Evolutionary conservation across 352 stramenopile genomes (phyloP), one percentile per base, ranked within the genome.

Genomic region (Phytophthora lateralis): DNA sequence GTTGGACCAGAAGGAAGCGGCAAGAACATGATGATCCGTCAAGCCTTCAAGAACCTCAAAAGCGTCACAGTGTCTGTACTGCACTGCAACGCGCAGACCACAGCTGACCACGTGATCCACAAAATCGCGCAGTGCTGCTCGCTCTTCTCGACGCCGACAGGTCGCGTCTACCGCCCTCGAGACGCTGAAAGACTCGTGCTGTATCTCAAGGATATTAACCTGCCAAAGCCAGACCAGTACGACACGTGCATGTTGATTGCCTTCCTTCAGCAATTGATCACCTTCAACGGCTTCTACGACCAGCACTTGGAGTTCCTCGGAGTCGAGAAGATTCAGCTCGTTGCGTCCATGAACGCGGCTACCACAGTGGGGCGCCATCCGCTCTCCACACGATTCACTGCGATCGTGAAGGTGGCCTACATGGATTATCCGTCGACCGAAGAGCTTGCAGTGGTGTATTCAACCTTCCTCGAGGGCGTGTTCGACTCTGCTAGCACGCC

Each of bases 121-220:
- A 98, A 98, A 65, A 97, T 98, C 20, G 69, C 86, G 4, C 91
- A 98, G 68, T 93, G 86, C 47, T 98, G 96, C 45, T 96, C 87
- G 24, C 70, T 98, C 4, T 98, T 97, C 66, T 97, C 90, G 7
- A 97, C 94, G 0, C 90, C 74, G 7, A 76, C 86, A 0, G 96
- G 96, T 1, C 84, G 91, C 7, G 95, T 98, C 3, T 98, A 98
- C 46, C 89, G 95, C 0, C 96, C 96, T 9, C 82, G 93, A 50
- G 94, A 98, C 37, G 87, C 82, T 20, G 93, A 98, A 59, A 76
- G 90, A 6, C 78, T 98, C 0, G 93, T 99, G 26, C 72, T 98
- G 1, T 98, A 98, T 67, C 76, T 98, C 21, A 98, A 98, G 68
- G 95, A 98, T 56, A 98, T 98, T 63, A 98, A 98, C 60, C 67